Base-by-base conservation (phyloP, 139 green algal genomes). In the Auxenochlorella pyrenoidosa region DNA sequence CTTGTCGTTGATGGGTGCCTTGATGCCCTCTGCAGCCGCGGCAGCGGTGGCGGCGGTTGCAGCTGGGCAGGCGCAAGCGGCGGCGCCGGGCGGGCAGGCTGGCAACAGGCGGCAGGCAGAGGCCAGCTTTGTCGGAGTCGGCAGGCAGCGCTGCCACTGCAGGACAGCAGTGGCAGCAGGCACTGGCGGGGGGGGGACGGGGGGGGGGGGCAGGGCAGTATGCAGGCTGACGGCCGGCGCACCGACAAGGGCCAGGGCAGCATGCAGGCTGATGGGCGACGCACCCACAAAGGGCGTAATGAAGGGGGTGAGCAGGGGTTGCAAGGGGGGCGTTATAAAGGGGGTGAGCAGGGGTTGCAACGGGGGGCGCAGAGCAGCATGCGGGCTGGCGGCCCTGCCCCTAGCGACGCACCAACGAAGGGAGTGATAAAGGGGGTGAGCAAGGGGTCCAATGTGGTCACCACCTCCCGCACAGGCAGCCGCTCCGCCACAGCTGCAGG, bases 271-370 rank as follows among this genome's bases (percentile, higher is more conserved):
- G 47, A 54, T 54, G 47, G 47, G 8, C 8, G 47, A 10, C 47
- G 47, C 47, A 54, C 47, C 47, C 8, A 54, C 47, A 65, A 91
- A 89, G 4, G 88, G 88, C 47, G 75, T 41, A 28, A 91, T 75
- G 59, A 91, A 63, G 30, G 88, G 88, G 0, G 84, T 70, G 40
- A 91, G 28, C 3, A 91, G 66, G 13, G 88, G 88, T 15, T 91
- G 84, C 40, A 91, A 32, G 54, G 89, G 88, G 5, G 88, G 88
- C 38, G 75, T 43, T 19, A 91, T 75, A 44, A 91, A 65, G 32
- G 88, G 88, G 0, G 85, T 70, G 41, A 91, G 30, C 3, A 91
- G 66, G 10, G 88, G 88, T 16, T 91, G 84, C 41, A 91, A n/a
- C n/a, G 44, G 10, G 0, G 34, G n/a, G n/a, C n/a, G n/a, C n/a